Evolutionary conservation across 2,329 filamentous ascomycete genomes (phyloP), one percentile per base, ranked within the genome.

Genomic region (Penicillium olsonii): DNA sequence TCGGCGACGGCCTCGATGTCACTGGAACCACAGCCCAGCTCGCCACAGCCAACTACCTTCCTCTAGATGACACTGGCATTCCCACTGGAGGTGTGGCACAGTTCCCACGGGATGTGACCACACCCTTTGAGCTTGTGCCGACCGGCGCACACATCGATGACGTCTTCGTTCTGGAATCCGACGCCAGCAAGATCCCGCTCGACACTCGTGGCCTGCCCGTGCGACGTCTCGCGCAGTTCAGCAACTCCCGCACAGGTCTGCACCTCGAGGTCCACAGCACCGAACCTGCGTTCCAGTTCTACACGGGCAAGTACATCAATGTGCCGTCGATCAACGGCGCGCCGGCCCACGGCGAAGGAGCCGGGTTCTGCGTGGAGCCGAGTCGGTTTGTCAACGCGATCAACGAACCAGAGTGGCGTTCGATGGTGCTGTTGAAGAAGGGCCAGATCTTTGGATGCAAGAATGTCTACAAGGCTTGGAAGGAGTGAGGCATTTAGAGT

Each of bases 231-330:
- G 83, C 89, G 38, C 76, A 82, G 19, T 88, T 94, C 50, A 82
- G 81, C 69, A 90, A 96, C 69, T 83, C 90, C 5, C 78, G 77
- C 42, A 87, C 85, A 22, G 83, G 84, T 55, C 79, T 96, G 58
- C 87, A 95, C 68, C 83, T 97, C 42, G 89, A 96, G 71, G 87
- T 96, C 5, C 78, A 84, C 64, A 94, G 89, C 76, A 97, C 92
- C 0, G 92, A 97, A 77, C 94, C 94, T 0, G 89, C 90, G 0
- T 97, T 96, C 78, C 92, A 97, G 71, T 95, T 96, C 75, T 97
- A 97, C 74, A 95, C 91, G 0, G 94, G 92, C 57, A 87, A 88
- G 66, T 87, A 85, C 65, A 91, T 95, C 57, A 76, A 94, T 61
- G 87, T 95, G 11, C 87, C 88, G 0, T 86, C 71, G 50, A 75